A percentile compares a stretch with the other conserved stretches of the same genome.
Conservation (phyloP, 805 yeast genomes). For the Candida manassasensis region DNA sequence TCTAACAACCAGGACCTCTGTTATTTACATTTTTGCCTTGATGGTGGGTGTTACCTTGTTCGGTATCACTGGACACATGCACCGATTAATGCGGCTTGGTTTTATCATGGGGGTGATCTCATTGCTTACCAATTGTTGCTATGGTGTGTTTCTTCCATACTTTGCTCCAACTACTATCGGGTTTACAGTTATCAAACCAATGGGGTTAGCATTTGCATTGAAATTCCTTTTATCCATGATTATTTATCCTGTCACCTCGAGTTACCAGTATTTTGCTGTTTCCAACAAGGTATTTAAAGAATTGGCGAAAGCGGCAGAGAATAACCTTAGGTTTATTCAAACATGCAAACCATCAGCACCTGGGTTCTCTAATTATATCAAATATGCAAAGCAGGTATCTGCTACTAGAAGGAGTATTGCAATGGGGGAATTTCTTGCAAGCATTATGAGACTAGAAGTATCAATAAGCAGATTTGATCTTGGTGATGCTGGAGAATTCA, state of each 20-base stretch:
- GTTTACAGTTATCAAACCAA: slow-evolving; percentile 18
- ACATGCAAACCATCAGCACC: slow-evolving; percentile 24
- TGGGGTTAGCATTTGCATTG: slow-evolving; percentile 21
- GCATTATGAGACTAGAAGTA: slow-evolving; percentile 17
- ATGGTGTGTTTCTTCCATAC: slow-evolving; percentile 21
- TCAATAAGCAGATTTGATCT: slow-evolving; percentile 25
- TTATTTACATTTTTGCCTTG: slow-evolving; percentile 19
- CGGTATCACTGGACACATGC: slow-evolving; percentile 17
- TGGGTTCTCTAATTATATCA: slow-evolving; percentile 19
- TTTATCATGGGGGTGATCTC: slow-evolving; percentile 21
- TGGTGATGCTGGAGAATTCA: slow-evolving; percentile 22
- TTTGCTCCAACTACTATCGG: slow-evolving; percentile 21
- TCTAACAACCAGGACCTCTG: slow-evolving; percentile 19
- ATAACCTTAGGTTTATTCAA: slow-evolving; percentile 19
- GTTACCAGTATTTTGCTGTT: slow-evolving; percentile 16
- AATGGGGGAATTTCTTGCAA: slow-evolving; percentile 17
- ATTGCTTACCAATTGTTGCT: slow-evolving; percentile 19
- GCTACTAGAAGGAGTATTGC: slow-evolving; percentile 14
- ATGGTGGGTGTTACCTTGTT: slow-evolving; percentile 18
- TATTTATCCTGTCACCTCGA: slow-evolving; percentile 27
- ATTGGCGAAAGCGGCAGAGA: slow-evolving; percentile 12
- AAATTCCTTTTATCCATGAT: slow-evolving; percentile 15
- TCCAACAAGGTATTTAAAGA: slow-evolving; percentile 11
- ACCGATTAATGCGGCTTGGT: slow-evolving; percentile 15
- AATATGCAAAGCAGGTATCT: slow-evolving; percentile 15